phyloP scores from a whole-genome alignment of 2,329 filamentous ascomycete species.

The Dactylonectria estremocensis region DNA sequence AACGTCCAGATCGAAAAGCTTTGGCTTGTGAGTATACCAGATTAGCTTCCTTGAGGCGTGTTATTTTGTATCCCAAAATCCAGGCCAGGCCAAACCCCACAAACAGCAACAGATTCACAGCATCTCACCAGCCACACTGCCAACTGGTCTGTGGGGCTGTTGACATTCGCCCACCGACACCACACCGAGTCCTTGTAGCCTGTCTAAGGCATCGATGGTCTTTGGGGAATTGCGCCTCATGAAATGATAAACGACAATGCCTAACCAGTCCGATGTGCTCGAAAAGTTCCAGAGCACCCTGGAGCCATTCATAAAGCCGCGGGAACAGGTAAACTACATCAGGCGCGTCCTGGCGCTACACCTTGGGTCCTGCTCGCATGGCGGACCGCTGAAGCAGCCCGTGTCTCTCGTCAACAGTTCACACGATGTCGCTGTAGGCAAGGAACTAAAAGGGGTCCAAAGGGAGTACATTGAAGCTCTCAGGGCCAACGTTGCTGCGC shows the following conservation, averaged over 20 bases:
- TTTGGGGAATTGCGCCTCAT: conserved; percentile 25
- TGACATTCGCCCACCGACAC: conserved; percentile 20
- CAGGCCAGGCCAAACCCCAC: not conserved
- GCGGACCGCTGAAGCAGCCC: conserved; percentile 60
- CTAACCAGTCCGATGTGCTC: conserved; percentile 51
- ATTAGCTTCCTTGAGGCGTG: too few species aligned
- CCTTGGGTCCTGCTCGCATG: conserved; percentile 63
- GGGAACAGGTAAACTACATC: conserved; percentile 71
- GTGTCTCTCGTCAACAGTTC: conserved; percentile 64
- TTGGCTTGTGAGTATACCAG: not conserved
- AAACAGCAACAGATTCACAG: conserved; percentile 1
- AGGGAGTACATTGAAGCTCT: conserved; percentile 70
- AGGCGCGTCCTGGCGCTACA: conserved; percentile 69
- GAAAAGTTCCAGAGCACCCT: conserved; percentile 61
- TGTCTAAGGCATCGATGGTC: conserved; percentile 8
- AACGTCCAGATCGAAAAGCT: not conserved
- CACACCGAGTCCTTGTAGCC: conserved; percentile 22
- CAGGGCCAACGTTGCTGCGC: conserved; percentile 66
- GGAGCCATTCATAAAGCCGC: conserved; percentile 68
- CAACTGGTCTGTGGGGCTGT: conserved; percentile 8
- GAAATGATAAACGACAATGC: conserved; percentile 47
- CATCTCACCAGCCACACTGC: conserved; percentile 28
- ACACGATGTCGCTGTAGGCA: conserved; percentile 52
- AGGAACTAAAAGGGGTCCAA: conserved; percentile 63
- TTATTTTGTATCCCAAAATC: not conserved